phyloP scores from a whole-genome alignment of 345 rosid genomes.

The Citrus hindsii region DNA sequence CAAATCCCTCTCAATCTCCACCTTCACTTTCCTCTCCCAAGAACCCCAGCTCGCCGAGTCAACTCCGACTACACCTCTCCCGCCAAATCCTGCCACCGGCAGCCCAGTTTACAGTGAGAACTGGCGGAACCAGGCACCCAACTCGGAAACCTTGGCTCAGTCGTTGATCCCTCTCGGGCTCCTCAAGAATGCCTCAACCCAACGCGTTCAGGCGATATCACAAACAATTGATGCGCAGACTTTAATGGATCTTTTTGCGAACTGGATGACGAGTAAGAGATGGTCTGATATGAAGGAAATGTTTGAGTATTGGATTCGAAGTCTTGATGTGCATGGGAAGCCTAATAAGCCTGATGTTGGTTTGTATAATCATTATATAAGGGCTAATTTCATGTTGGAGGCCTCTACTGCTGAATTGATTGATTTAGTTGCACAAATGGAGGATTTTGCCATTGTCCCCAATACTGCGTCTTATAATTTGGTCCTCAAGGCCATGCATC shows the following conservation, averaged over 20 bases:
- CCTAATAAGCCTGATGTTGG: conserved; percentile 79
- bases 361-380: conserved; percentile 71
- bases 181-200: conserved; percentile 24
- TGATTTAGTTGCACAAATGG: conserved; percentile 67
- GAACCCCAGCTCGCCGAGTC: conserved; percentile 64
- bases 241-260: conserved; percentile 59
- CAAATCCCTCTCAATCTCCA: conserved; percentile 62
- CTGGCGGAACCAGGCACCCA: conserved; percentile 66
- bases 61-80: conserved; percentile 46
- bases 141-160: conserved; percentile 22
- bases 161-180: conserved; percentile 48
- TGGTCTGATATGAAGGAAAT: conserved; percentile 80
- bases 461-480: conserved; percentile 79
- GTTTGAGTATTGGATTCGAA: conserved; percentile 80
- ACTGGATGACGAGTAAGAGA: conserved; percentile 69
- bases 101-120: conserved; percentile 80
- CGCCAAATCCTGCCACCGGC: conserved; percentile 86
- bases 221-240: conserved; percentile 42
- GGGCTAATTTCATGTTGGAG: conserved; percentile 77
- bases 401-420: conserved; percentile 58
- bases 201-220: conserved; percentile 44
- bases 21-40: conserved; percentile 62
- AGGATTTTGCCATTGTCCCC: conserved; percentile 56
- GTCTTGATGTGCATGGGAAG: conserved; percentile 69
- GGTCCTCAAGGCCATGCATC: conserved; percentile 76